Base-by-base conservation (phyloP, 768 basidiomycete species). In the Psilocybe sp. region DNA sequence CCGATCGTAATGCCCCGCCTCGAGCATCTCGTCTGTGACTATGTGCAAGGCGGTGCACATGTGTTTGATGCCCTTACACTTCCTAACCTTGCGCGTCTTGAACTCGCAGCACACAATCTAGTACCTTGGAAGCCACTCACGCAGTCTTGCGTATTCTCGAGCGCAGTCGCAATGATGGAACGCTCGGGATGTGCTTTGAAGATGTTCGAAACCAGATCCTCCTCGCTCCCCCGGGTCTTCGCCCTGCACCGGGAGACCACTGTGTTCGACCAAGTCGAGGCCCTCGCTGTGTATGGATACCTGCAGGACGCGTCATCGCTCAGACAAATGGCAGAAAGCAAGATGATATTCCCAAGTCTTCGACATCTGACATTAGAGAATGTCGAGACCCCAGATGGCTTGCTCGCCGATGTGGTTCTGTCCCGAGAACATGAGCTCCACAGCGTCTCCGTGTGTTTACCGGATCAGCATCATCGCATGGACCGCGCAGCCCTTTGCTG, bases 31-130 rank as follows among this genome's bases (percentile, higher is more conserved):
- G 35, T 55, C 19, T 51, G 44, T 32, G 50, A 46, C 35, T 43
- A 44, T 14, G 44, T 31, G 13, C 38, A 32, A 39, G 36, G 41
- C 12, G 37, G 38, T 15, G 11, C 19, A 19, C 35, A 31, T 7
- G 38, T 52, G 4, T 46, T 55, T 32, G 35, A 55, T 36, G 13
- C n/a, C 13, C 38, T 55, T 16, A 55, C 50, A 12, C 47, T 55
- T 12, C 50, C 54, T 15, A 28, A 34, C 4, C 50, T 55, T 5
- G 14, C 13, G n/a, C 39, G 51, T 15, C 19, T 55, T 15, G 46
- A 51, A 18, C 31, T 51, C 8, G 42, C 15, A 41, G 46, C n/a
- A 38, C 35, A 6, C 18, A 8, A 13, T 28, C 13, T 33, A 32
- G 31, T 4, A 15, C 39, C 19, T 31, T 19, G n/a, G 5, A 16